phyloP scores from a whole-genome alignment of 164 flowering plant genomes.

The Magnolia changhungtana region DNA sequence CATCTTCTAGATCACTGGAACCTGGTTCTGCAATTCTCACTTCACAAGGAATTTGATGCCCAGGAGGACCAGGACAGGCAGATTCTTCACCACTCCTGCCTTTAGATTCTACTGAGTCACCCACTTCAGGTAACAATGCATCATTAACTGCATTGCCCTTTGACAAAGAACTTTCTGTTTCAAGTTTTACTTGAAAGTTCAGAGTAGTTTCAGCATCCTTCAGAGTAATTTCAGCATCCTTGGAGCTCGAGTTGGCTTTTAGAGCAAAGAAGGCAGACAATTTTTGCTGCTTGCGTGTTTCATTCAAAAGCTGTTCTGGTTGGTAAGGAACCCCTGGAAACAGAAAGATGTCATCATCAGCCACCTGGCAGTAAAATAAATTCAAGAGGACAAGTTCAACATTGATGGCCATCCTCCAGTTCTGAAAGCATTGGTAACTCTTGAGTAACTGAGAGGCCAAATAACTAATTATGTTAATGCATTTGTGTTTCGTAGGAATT shows the following conservation, averaged over 20 bases:
- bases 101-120: constrained; percentile 12
- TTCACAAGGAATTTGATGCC: constrained; percentile 13
- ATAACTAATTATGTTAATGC: not conserved
- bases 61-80: not conserved
- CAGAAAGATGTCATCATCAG: constrained; percentile 8
- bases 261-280: constrained; percentile 66
- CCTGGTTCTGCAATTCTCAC: constrained; percentile 19
- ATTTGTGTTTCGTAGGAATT: too few relatives aligned
- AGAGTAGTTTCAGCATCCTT: constrained; percentile 22
- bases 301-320: constrained; percentile 68
- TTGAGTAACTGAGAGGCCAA: not conserved
- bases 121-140: constrained; percentile 23
- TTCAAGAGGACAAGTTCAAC: not conserved
- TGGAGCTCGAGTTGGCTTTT: constrained; percentile 27
- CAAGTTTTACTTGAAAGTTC: constrained; percentile 22
- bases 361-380: not conserved
- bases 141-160: constrained; percentile 13
- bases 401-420: not conserved
- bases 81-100: constrained; percentile 18
- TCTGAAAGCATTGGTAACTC: not conserved
- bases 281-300: constrained; percentile 58
- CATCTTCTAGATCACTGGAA: constrained; percentile 20
- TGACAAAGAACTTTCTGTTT: constrained; percentile 25
- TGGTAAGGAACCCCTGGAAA: constrained; percentile 86
- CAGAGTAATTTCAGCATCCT: constrained; percentile 21